Base-by-base conservation (phyloP, 2,329 filamentous ascomycete species). In the Penicillium occitanis region DNA sequence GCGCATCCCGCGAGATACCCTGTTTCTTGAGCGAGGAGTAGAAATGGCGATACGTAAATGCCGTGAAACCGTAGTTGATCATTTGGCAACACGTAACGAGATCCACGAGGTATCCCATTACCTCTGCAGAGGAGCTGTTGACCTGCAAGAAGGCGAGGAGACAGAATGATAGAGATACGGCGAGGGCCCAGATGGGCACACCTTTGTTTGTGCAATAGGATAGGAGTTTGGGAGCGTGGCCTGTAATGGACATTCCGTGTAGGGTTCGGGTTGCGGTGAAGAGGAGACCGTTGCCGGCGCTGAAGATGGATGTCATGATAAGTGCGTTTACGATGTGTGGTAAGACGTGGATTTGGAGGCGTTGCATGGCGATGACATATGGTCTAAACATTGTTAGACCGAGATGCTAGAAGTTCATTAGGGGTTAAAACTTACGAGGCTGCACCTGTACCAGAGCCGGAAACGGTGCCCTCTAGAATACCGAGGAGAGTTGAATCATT, bases 291-390 rank as follows among this genome's bases (percentile, higher is more conserved):
- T 91, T 92, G 68, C 88, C 85, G n/a, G 90, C 90, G 19, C 86
- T 89, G 78, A 91, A 90, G 71, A 91, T 88, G 73, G 91, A 91
- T 69, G 91, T 75, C 69, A 90, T 79, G 70, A 92, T 91, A 72
- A 87, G 89, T 30, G 79, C 90, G 77, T 92, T 92, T 74, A 92
- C 80, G 72, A 91, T 85, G 70, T 86, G 83, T 8, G 88, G 86
- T 7, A 92, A 80, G 40, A 79, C 77, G 10, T 82, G 76, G 75
- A 91, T 88, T 33, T 85, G 80, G 1, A 88, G 87, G n/a, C 88
- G 69, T 67, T 80, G 77, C 76, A 91, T 89, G 28, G 90, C 90
- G 13, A 90, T 87, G 64, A 92, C 90, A 73, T 91, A 92, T 3
- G 90, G 90, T 10, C 61, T 63, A 10, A 2, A 11, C 17, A n/a